These are phyloP conservation scores for Colletotrichum sp. DNA, from an alignment of 2,329 filamentous ascomycete species.

Conservation along the genomic window DNA sequence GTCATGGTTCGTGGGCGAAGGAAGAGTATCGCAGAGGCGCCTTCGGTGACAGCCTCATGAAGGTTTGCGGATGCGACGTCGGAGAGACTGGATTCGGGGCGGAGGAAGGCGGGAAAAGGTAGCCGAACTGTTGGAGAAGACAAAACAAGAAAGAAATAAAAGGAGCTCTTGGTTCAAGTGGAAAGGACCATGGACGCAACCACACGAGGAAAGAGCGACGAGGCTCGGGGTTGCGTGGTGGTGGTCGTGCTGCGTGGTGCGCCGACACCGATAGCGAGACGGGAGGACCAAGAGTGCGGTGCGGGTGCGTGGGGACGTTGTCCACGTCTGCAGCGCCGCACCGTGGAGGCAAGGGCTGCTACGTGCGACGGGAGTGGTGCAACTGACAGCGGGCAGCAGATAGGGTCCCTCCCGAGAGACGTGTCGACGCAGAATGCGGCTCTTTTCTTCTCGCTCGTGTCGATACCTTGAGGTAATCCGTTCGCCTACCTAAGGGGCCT, in stretches of 20 bases:
- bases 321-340: background rate
- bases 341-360: slow-evolving; percentile 19
- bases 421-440: background rate
- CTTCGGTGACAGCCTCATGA: slow-evolving; percentile 22
- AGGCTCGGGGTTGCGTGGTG: slow-evolving; percentile 6
- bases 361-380: background rate
- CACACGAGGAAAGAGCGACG: slow-evolving; percentile 15
- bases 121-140: background rate
- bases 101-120: background rate
- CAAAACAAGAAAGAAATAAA: background rate
- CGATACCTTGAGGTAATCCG: background rate
- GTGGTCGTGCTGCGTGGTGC: background rate
- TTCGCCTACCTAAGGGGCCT: background rate
- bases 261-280: slow-evolving; percentile 3
- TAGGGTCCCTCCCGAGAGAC: background rate
- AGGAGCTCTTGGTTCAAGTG: background rate
- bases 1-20: slow-evolving; percentile 24
- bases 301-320: slow-evolving; percentile 17
- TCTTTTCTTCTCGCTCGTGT: background rate
- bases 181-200: slow-evolving; percentile 17
- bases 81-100: background rate
- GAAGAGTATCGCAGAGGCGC: background rate
- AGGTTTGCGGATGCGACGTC: slow-evolving; percentile 16
- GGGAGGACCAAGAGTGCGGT: background rate
- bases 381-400: background rate